phyloP scores from a whole-genome alignment of 495 filamentous ascomycete species.

The Cercophora newfieldiana region DNA sequence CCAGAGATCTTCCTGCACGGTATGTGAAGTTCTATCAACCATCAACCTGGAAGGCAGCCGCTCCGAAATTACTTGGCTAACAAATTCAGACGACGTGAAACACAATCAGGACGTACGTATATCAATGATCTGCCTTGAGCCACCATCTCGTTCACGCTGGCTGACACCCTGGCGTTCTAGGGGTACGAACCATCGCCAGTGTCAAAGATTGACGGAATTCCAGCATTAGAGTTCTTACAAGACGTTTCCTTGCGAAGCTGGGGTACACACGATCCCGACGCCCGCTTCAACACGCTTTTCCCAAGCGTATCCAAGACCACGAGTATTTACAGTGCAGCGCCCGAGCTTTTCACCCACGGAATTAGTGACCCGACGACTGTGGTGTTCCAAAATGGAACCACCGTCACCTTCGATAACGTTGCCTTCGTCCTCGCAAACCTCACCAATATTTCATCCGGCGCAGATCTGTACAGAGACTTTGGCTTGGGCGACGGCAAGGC shows the following conservation, averaged over 20 bases:
- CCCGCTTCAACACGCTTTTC: slow-evolving; percentile 32
- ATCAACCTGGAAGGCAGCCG: neutral
- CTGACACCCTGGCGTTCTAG: too few species aligned
- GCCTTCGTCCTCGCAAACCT: slow-evolving; percentile 23
- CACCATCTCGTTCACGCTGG: too few species aligned
- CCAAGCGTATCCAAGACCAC: slow-evolving; percentile 8
- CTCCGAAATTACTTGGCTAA: neutral
- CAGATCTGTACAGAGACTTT: slow-evolving; percentile 10
- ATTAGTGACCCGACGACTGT: slow-evolving; percentile 20
- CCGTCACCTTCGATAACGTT: slow-evolving; percentile 6
- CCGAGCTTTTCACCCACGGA: neutral
- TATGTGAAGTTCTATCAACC: neutral
- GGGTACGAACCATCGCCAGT: slow-evolving; percentile 26
- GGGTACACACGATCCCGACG: slow-evolving; percentile 35
- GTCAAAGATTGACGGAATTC: slow-evolving; percentile 20
- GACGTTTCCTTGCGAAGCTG: neutral
- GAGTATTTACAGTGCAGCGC: neutral
- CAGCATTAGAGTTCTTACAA: slow-evolving; percentile 15
- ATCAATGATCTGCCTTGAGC: too few species aligned
- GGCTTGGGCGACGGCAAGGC: slow-evolving; percentile 13
- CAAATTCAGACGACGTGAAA: slow-evolving; percentile 15
- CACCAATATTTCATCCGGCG: slow-evolving; percentile 16
- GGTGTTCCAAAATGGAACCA: slow-evolving; percentile 18
- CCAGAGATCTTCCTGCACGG: slow-evolving; percentile 22
- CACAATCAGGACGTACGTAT: slow-evolving; percentile 4